Percentiles rank a stretch among this genome's conserved stretches.
Conservation (phyloP, 257 asterid species). For the Solanum bulbocastanum region DNA sequence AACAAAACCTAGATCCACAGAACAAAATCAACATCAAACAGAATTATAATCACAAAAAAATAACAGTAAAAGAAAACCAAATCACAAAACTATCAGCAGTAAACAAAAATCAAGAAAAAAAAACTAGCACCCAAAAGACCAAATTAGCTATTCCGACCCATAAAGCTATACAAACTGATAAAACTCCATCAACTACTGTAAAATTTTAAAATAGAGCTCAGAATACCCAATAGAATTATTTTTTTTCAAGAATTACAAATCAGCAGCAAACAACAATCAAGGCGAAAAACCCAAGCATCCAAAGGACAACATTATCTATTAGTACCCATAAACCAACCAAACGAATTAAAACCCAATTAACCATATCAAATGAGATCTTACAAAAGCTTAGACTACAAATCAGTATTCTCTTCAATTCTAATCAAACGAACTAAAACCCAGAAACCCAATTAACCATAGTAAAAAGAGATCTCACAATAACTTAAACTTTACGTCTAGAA, state of each 20-base stretch:
- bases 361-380: background rate
- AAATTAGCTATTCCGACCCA: background rate
- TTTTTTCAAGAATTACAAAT: background rate
- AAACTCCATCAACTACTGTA: background rate
- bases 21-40: background rate
- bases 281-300: background rate
- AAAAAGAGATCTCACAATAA: background rate
- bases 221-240: background rate
- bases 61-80: background rate
- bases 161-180: background rate
- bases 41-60: background rate
- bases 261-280: background rate
- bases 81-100: background rate
- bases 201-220: background rate
- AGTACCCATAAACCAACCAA: background rate
- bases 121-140: background rate
- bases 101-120: background rate
- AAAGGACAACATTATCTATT: background rate
- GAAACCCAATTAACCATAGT: background rate
- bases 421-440: background rate
- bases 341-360: background rate
- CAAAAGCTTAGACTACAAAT: background rate
- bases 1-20: conserved; percentile 27
- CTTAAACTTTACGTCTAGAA: background rate
- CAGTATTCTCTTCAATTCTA: background rate